phyloP scores from a whole-genome alignment of 768 basidiomycete species.

The Crepidotus variabilis region DNA sequence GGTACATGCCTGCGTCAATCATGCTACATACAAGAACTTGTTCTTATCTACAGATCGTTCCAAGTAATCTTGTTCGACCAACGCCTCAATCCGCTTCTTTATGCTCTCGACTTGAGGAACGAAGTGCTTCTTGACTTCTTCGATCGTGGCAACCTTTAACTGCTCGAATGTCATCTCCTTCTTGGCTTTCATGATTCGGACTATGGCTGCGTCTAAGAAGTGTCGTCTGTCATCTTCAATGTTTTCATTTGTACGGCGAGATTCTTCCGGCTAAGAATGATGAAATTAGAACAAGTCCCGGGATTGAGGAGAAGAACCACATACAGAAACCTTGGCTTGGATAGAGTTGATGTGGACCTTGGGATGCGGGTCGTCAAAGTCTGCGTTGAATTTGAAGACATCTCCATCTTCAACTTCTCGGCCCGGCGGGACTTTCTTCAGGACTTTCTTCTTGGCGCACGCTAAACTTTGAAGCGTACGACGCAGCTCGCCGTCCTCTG shows the following conservation, averaged over 20 bases:
- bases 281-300: constrained; percentile 2
- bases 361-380: constrained; percentile 73
- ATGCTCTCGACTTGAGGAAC: constrained; percentile 80
- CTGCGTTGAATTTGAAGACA: constrained; percentile 75
- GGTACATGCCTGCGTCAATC: constrained; percentile 2
- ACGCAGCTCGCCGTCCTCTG: constrained; percentile 72
- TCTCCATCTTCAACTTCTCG: constrained; percentile 77
- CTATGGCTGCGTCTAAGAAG: constrained; percentile 91
- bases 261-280: constrained; percentile 73
- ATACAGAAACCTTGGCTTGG: constrained; percentile 87
- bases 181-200: constrained; percentile 91
- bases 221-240: constrained; percentile 87
- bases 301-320: constrained; percentile 19
- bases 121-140: constrained; percentile 86
- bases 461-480: constrained; percentile 90
- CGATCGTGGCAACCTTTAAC: constrained; percentile 79
- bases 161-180: constrained; percentile 81
- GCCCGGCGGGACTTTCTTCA: constrained; percentile 76
- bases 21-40: constrained; percentile 76
- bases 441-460: constrained; percentile 84
- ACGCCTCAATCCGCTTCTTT: constrained; percentile 76
- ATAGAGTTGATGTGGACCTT: constrained; percentile 95
- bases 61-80: constrained; percentile 88
- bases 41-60: constrained; percentile 71
- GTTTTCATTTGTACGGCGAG: constrained; percentile 71